Base-by-base conservation (phyloP, 208 protist genomes). In the Phytomonas sp. region DNA sequence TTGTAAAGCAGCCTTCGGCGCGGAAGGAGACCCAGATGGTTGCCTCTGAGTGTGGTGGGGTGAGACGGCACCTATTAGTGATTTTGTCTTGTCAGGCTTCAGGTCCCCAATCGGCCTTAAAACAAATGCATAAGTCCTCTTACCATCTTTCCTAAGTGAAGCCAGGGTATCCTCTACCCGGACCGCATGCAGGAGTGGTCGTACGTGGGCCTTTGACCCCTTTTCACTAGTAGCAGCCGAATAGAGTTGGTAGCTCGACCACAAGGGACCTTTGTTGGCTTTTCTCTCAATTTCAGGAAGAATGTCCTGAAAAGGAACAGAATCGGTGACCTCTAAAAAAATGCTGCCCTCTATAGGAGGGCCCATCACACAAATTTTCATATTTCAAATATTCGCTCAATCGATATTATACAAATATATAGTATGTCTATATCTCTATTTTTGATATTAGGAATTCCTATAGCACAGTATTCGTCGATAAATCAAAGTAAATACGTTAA, bases 291-390 rank as follows among this genome's bases (percentile, higher is more conserved):
- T 79, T 29, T 80, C 78, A 26, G 78, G 67, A 64, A 86, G 80
- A 28, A 90, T 82, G 32, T 82, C 75, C 53, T 75, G 65, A 67
- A 93, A 87, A 13, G 46, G 70, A 40, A 77, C 80, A 28, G 73
- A 73, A 68, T 76, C 60, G n/a, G 82, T 71, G 28, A 72, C 78
- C 29, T 93, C 81, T 2, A 90, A 32, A 51, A 61, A 62, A 40
- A 87, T 61, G 43, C 61, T 79, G 30, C 70, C 72, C 56, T 73
- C 65, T 28, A 87, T 71, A 6, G 78, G 78, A 17, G 70, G 75
- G 33, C 81, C 84, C 0, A 88, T 67, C 34, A 92, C 71, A 33
- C 77, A 61, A 53, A 92, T 75, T 70, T 81, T 85, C 83, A 92
- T 89, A 5, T 23, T 30, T 31, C 20, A 20, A 5, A 53, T 17